Evolutionary conservation across 306 rosid species (phyloP), one percentile per base, ranked within the genome.

Genomic region (Lupinus albus): DNA sequence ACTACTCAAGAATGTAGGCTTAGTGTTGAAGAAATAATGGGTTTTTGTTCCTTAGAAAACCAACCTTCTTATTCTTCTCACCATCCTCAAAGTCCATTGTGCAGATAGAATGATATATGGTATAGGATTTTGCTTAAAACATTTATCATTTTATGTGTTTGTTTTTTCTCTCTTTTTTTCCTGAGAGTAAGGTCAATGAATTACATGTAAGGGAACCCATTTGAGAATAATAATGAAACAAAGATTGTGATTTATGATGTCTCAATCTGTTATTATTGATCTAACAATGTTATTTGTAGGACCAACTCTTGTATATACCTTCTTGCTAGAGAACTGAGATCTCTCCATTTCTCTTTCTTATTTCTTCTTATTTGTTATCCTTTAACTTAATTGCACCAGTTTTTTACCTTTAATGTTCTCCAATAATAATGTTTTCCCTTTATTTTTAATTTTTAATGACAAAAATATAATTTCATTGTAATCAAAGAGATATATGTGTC

Each of bases 41-140:
- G 79, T 1, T 69, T 17, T 38, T 78, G 89, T 73, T 82, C 81
- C 38, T 72, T 80, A 18, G 91, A 83, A 18, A 71, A 64, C 72
- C 87, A 72, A 50, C 64, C 75, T 49, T 55, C 79, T 71, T 67
- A 75, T 77, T 80, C 86, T 76, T 80, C 86, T 76, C 88, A 82
- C 76, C 89, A 86, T 17, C 86, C 89, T 49, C 95, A 82, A 20
- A 90, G 87, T 76, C 91, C 96, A 42, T 72, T 85, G 85, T 90
- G 95, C 84, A 87, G 89, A 82, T 90, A 87, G 45, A 33, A 33
- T 33, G 38, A 33, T n/a, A n/a, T n/a, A n/a, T 33, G 38, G 1
- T 56, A 33, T 61, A 12, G 21, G 9, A 49, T 33, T 36, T 77
- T 79, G 60, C 41, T 41, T 41, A 7, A 39, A 53, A 56, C 11